A percentile compares a stretch with the other conserved stretches of the same genome.
Evolutionary conservation across 257 asterid species (phyloP).

Genomic region (Asclepias syriaca): DNA sequence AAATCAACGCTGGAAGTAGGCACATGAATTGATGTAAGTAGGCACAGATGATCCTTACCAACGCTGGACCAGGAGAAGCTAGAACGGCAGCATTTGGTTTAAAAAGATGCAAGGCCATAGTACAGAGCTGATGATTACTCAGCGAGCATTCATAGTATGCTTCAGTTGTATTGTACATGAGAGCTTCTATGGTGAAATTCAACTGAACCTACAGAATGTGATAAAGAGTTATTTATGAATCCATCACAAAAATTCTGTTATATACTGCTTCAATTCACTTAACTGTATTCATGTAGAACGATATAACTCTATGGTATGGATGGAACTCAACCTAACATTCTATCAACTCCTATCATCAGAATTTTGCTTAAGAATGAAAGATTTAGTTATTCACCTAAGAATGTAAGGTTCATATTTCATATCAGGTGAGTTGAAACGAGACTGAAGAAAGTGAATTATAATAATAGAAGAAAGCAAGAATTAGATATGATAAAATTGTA

Average conservation of each 20-base stretch:
- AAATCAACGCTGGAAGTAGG: too few relatives aligned
- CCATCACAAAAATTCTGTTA: not conserved
- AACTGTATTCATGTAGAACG: not conserved
- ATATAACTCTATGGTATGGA: not conserved
- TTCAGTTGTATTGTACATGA: conserved; percentile 19
- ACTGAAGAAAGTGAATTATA: not conserved
- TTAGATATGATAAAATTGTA: not conserved
- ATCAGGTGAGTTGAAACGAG: not conserved
- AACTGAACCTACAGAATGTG: conserved; percentile 16
- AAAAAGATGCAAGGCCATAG: conserved; percentile 2
- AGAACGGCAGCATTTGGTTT: conserved; percentile 8
- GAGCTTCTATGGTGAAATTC: conserved; percentile 22
- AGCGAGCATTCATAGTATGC: conserved; percentile 20
- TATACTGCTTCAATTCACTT: not conserved
- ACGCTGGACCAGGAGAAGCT: conserved; percentile 22
- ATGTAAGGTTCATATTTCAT: not conserved
- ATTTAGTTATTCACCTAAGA: not conserved
- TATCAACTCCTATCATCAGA: not conserved
- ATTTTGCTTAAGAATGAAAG: not conserved
- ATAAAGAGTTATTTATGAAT: not conserved
- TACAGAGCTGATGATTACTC: conserved; percentile 13
- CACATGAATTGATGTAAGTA: not conserved
- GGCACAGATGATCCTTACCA: conserved; percentile 8
- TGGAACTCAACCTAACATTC: not conserved
- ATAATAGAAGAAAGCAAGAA: not conserved